phyloP scores from a whole-genome alignment of 225 moss, liverwort and hornwort species.

The Thuidium tamariscinum region DNA sequence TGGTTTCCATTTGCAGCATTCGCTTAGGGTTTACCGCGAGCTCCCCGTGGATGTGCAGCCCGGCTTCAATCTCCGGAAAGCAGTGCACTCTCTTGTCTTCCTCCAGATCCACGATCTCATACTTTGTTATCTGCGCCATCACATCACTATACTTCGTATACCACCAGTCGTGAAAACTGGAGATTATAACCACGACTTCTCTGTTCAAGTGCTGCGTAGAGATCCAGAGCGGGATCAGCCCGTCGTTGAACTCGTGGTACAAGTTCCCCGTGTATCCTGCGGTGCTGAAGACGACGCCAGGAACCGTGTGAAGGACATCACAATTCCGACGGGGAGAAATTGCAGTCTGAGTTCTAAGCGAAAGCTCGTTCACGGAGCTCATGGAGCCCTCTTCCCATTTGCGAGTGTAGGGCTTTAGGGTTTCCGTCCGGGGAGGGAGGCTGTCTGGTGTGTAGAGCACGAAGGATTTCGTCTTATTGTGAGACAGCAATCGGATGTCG shows the following conservation, averaged over 20 bases:
- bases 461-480: conserved; percentile 5
- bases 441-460: conserved; percentile 20
- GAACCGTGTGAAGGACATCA: conserved; percentile 45
- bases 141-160: conserved; percentile 46
- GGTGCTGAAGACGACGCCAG: conserved; percentile 72
- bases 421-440: conserved; percentile 18
- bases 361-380: conserved; percentile 39
- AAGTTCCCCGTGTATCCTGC: conserved; percentile 87
- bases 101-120: conserved; percentile 46
- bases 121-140: conserved; percentile 37
- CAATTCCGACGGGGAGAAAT: background rate
- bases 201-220: conserved; percentile 63
- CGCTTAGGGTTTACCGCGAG: conserved; percentile 32
- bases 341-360: background rate
- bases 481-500: conserved; percentile 30
- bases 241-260: conserved; percentile 94
- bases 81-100: conserved; percentile 41
- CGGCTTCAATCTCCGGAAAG: conserved; percentile 71
- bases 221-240: conserved; percentile 77
- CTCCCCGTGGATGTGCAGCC: conserved; percentile 83
- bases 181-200: conserved; percentile 55
- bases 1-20: conserved; percentile 55
- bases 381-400: conserved; percentile 80
- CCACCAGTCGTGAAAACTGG: conserved; percentile 82
- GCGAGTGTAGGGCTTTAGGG: conserved; percentile 68